These are phyloP conservation scores for Didymella pomorum DNA, from an alignment of 2,329 filamentous ascomycete genomes.

Conservation along the genomic window DNA sequence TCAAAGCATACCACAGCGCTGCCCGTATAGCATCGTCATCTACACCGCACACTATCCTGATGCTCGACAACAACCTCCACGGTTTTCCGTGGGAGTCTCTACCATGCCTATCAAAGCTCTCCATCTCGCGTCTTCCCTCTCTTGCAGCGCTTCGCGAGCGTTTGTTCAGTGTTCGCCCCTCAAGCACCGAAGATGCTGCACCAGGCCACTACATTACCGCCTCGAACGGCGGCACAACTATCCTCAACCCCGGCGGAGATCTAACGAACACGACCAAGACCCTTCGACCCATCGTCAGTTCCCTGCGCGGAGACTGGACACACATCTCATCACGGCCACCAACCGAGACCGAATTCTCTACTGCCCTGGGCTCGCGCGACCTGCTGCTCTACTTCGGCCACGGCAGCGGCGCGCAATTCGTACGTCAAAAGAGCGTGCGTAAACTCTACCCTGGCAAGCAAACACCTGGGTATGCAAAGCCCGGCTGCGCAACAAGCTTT, in stretches of 20 bases:
- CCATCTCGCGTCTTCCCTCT: conserved; percentile 88
- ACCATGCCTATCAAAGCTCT: conserved; percentile 79
- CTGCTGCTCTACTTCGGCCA: conserved; percentile 95
- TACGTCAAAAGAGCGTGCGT: conserved; percentile 83
- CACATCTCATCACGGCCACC: conserved; percentile 74
- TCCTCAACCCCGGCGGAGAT: conserved; percentile 89
- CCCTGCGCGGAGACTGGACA: conserved; percentile 65
- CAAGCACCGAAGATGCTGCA: conserved; percentile 17
- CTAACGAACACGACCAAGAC: conserved; percentile 79
- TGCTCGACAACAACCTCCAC: conserved; percentile 91
- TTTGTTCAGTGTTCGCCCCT: conserved; percentile 64
- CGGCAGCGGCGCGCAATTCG: conserved; percentile 93
- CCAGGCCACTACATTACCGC: conserved; percentile 60
- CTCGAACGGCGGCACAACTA: conserved; percentile 69
- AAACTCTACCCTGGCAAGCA: conserved; percentile 66
- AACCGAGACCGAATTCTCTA: conserved; percentile 78
- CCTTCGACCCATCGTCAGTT: conserved; percentile 72
- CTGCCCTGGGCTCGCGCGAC: conserved; percentile 70
- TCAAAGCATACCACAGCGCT: conserved; percentile 76
- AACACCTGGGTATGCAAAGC: conserved; percentile 24
- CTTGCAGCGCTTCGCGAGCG: conserved; percentile 81
- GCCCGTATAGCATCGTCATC: conserved; percentile 48
- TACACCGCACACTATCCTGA: conserved; percentile 77
- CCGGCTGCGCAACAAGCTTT: conserved; percentile 76
- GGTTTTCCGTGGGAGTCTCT: conserved; percentile 96